Evolutionary conservation across 176 grass and related monocot genomes (phyloP).

Genomic region (Triticum turgidum): DNA sequence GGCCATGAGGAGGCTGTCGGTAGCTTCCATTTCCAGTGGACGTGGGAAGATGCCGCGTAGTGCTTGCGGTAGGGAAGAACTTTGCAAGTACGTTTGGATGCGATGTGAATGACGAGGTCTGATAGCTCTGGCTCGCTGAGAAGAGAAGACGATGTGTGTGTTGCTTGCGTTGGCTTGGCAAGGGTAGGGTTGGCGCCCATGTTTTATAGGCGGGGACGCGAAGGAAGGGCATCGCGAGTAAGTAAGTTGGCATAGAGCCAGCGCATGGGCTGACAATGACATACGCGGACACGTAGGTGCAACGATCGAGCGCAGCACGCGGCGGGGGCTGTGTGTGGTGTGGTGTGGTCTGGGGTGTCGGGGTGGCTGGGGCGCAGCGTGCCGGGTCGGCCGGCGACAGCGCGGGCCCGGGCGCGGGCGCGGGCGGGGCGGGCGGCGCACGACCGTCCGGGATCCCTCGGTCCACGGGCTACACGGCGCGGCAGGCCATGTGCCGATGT

Average conservation of each 20-base stretch:
- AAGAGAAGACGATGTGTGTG: background rate
- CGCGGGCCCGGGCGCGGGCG: background rate
- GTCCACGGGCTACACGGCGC: slow-evolving; percentile 5
- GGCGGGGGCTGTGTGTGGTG: background rate
- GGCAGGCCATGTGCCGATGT: slow-evolving; percentile 46
- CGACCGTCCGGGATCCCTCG: slow-evolving; percentile 29
- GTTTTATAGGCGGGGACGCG: slow-evolving; percentile 29
- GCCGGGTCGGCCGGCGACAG: slow-evolving; percentile 59
- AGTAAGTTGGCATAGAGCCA: background rate
- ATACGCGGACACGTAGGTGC: background rate
- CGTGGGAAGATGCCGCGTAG: background rate
- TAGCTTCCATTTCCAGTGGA: slow-evolving; percentile 53
- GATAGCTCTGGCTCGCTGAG: background rate
- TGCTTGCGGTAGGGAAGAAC: background rate
- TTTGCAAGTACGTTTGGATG: background rate
- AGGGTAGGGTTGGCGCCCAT: background rate
- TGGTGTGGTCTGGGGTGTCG: background rate
- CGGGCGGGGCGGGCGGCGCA: background rate
- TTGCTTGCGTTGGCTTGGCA: background rate
- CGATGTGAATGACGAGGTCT: background rate
- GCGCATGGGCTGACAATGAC: background rate
- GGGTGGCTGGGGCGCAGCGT: slow-evolving; percentile 49
- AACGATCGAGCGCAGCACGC: background rate
- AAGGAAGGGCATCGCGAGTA: background rate
- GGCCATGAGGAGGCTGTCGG: slow-evolving; percentile 69